Evolutionary conservation across 257 asterid species (phyloP).

Genomic region (Gentiana macrophylla): DNA sequence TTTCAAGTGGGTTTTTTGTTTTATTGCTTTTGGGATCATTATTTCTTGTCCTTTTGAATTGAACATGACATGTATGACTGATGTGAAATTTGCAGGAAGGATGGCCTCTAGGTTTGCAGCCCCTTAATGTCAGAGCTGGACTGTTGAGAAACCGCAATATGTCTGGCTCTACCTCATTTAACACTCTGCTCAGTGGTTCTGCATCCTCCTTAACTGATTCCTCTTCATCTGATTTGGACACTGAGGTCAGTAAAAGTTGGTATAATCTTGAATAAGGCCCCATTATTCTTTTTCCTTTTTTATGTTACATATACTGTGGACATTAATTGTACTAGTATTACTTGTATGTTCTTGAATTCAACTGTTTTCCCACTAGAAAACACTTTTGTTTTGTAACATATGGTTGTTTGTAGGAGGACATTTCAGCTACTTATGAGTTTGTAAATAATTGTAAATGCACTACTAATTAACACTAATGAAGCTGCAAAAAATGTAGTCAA

Average conservation of each 20-base stretch:
- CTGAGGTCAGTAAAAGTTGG: constrained; percentile 18
- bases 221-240: constrained; percentile 42
- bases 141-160: constrained; percentile 22
- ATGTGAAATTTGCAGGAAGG: constrained; percentile 37
- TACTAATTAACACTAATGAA: constrained; percentile 6
- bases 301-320: no score
- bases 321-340: no score
- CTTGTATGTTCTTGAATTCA: no score
- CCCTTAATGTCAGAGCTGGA: constrained; percentile 37
- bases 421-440: not conserved
- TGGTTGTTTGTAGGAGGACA: not conserved
- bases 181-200: constrained; percentile 31
- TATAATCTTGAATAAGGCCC: not conserved
- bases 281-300: not conserved
- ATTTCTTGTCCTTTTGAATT: constrained; percentile 4
- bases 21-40: constrained; percentile 1
- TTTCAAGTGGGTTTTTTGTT: not conserved
- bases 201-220: constrained; percentile 27
- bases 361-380: no score
- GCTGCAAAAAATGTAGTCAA: constrained; percentile 20
- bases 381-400: not conserved
- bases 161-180: constrained; percentile 36
- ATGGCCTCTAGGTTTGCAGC: constrained; percentile 47
- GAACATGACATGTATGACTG: constrained; percentile 8
- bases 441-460: not conserved